phyloP scores from a whole-genome alignment of 495 filamentous ascomycete genomes.

The Aspergillus cristatus region DNA sequence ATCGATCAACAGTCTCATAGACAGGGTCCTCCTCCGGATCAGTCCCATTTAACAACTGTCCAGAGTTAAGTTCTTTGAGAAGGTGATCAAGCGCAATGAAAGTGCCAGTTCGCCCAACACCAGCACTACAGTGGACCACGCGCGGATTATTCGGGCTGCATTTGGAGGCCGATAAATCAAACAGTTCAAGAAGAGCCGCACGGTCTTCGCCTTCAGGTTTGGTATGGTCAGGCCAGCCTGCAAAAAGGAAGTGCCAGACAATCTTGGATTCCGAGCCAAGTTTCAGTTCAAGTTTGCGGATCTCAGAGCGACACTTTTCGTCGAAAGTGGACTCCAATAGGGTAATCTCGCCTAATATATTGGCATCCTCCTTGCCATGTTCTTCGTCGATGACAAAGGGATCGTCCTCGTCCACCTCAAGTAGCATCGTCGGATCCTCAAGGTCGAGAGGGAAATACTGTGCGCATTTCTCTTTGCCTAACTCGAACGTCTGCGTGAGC shows the following conservation, averaged over 20 bases:
- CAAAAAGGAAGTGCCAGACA: slow-evolving; percentile 86
- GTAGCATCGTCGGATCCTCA: slow-evolving; percentile 53
- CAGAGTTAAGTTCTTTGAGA: slow-evolving; percentile 69
- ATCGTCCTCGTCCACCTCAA: slow-evolving; percentile 39
- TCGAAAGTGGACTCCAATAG: slow-evolving; percentile 40
- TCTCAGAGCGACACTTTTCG: slow-evolving; percentile 39
- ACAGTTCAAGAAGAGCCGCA: slow-evolving; percentile 65
- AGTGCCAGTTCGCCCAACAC: slow-evolving; percentile 87
- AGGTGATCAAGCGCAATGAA: slow-evolving; percentile 94
- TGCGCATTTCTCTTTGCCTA: slow-evolving; percentile 77
- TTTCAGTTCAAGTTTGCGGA: slow-evolving; percentile 46
- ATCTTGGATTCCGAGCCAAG: slow-evolving; percentile 55
- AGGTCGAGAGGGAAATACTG: slow-evolving; percentile 71
- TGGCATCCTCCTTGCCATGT: slow-evolving; percentile 9
- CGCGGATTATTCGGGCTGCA: slow-evolving; percentile 65
- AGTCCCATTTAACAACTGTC: slow-evolving; percentile 44
- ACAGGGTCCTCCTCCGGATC: slow-evolving; percentile 47
- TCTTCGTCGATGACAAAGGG: slow-evolving; percentile 18
- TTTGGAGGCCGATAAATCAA: slow-evolving; percentile 65
- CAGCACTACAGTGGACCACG: slow-evolving; percentile 88
- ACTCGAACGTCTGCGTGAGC: slow-evolving; percentile 85
- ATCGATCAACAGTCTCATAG: slow-evolving; percentile 65
- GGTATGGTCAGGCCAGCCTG: slow-evolving; percentile 88
- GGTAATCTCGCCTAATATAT: slow-evolving; percentile 32
- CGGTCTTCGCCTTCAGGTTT: slow-evolving; percentile 76